These are phyloP conservation scores for Coemansia sp. DNA, from an alignment of 192 early-diverging fungal species.

Conservation along the genomic window DNA sequence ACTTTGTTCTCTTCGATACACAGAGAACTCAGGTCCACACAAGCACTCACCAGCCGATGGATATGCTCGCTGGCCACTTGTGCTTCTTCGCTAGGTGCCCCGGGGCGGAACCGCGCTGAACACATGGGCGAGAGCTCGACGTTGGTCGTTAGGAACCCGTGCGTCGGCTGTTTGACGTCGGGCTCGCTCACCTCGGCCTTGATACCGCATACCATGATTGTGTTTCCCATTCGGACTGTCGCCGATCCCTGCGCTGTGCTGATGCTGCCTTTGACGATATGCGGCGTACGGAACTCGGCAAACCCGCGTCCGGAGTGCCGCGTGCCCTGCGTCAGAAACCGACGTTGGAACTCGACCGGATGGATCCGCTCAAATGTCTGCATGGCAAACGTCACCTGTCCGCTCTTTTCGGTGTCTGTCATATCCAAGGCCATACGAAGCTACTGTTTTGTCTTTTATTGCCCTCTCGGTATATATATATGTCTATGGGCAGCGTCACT, in stretches of 20 bases:
- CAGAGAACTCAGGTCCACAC: slow-evolving; percentile 51
- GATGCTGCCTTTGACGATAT: slow-evolving; percentile 62
- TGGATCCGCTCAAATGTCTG: slow-evolving; percentile 87
- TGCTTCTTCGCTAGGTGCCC: slow-evolving; percentile 79
- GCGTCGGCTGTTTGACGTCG: slow-evolving; percentile 60
- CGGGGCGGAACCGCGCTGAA: slow-evolving; percentile 78
- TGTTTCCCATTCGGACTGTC: slow-evolving; percentile 83
- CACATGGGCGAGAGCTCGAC: slow-evolving; percentile 90
- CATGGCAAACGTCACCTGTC: slow-evolving; percentile 48
- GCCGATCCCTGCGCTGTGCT: slow-evolving; percentile 83
- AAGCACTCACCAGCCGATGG: slow-evolving; percentile 59
- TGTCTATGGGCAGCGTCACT: too few relatives aligned
- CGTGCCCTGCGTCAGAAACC: slow-evolving; percentile 76
- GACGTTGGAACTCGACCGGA: slow-evolving; percentile 80
- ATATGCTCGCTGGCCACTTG: slow-evolving; percentile 81
- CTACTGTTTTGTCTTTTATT: neutral
- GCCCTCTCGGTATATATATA: neutral
- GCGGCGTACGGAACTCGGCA: slow-evolving; percentile 64
- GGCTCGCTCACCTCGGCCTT: slow-evolving; percentile 93
- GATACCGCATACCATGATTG: slow-evolving; percentile 88
- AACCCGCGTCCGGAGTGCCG: slow-evolving; percentile 83
- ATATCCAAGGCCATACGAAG: neutral
- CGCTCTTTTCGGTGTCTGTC: slow-evolving; percentile 6
- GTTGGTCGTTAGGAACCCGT: slow-evolving; percentile 91
- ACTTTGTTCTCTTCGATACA: slow-evolving; percentile 80